phyloP scores from a whole-genome alignment of 164 flowering plant species.

The Brasenia schreberi region DNA sequence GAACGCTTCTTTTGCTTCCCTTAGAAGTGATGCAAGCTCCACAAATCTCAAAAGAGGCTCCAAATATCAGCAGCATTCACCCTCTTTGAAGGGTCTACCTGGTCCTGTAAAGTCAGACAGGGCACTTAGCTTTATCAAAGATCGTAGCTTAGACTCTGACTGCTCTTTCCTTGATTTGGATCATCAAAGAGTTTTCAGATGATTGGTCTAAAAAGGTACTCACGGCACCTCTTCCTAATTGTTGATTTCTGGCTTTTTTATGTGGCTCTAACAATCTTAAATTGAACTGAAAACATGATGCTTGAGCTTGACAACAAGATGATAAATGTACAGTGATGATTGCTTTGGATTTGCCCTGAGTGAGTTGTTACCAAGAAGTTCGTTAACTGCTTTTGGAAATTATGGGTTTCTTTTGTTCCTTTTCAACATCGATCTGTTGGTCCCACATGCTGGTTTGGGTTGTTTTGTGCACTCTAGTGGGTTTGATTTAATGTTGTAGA shows the following conservation, averaged over 20 bases:
- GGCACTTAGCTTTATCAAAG: conserved; percentile 4
- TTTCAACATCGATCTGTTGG: not conserved
- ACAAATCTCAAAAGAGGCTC: conserved; percentile 8
- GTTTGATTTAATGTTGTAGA: not conserved
- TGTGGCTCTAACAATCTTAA: not conserved
- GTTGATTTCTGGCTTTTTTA: not conserved
- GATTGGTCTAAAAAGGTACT: conserved; percentile 1
- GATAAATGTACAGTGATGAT: not conserved
- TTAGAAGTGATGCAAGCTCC: conserved; percentile 20
- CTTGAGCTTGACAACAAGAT: not conserved
- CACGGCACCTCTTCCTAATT: conserved; percentile 1
- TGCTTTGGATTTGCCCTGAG: not conserved
- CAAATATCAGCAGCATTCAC: conserved; percentile 15
- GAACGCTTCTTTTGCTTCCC: conserved; percentile 27
- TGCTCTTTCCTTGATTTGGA: conserved; percentile 14
- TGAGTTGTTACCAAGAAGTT: not conserved
- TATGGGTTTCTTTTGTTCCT: not conserved
- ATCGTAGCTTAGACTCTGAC: conserved; percentile 15
- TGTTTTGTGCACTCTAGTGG: not conserved
- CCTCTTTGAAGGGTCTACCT: conserved; percentile 10
- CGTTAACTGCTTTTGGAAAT: not conserved
- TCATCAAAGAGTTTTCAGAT: conserved; percentile 6
- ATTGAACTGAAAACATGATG: not conserved
- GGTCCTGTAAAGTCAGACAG: conserved; percentile 13
- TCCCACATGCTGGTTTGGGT: not conserved